Evolutionary conservation across 805 yeast genomes (phyloP), one percentile per base, ranked within the genome.

Genomic region (Suhomyces xylopsoci): DNA sequence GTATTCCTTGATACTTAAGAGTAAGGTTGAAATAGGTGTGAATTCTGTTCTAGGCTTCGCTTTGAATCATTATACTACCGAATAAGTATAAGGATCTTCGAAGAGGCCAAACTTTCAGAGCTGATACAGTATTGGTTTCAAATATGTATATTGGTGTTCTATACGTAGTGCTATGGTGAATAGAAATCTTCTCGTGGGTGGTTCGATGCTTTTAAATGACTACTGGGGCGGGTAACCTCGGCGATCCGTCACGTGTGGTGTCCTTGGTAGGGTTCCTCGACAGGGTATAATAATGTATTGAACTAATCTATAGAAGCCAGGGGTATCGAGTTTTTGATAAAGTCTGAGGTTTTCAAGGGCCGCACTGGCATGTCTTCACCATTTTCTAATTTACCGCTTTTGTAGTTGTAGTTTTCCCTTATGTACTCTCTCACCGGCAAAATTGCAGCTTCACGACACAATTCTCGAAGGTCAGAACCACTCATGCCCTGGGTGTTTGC

Each of bases 391-490:
- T 69, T 70, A 2, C 74, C 73, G 44, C 63, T 76, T 70, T 65
- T 67, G 58, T 78, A 74, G 57, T 68, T 68, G 64, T 79, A 78
- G 65, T 88, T 87, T 51, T 71, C 69, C 51, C 82, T 74, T 53
- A 93, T 89, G 65, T 82, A 90, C 68, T 94, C 97, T 60, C 96
- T 79, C 63, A 93, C 91, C 0, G 97, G 88, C 59, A 80, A 80
- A 76, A 92, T 81, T 1, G 96, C 97, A 0, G 99, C 99, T 62
- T 90, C 96, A 51, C 99, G 81, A 65, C 97, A 90, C 47, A 89
- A 71, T 65, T 94, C 99, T 62, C 88, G 86, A 65, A 94, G 77
- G 62, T 93, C 99, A 2, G 96, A 88, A 2, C 99, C 99, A 58
- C 96, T 88, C 64, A 83, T 64, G 14, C 77, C 96, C 9, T 78